These are phyloP conservation scores for Candida palmyrensis DNA, from an alignment of 805 yeast species.

Conservation along the genomic window DNA sequence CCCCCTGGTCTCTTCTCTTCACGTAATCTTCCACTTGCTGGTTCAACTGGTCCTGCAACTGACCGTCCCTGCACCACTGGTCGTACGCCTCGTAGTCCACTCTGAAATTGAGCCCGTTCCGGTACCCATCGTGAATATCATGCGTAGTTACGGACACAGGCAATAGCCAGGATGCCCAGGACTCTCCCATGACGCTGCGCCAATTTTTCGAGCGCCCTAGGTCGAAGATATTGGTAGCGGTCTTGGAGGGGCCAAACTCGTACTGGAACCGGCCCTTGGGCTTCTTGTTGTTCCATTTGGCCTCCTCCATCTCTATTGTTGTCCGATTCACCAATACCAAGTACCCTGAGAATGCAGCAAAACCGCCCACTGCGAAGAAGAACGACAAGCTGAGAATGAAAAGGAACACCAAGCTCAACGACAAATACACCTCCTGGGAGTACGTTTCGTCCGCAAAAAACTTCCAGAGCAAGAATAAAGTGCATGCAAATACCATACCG, in stretches of 20 bases:
- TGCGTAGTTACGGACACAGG: constrained; percentile 40
- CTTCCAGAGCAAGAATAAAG: constrained; percentile 39
- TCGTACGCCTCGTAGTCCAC: constrained; percentile 40
- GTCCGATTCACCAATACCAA: constrained; percentile 64
- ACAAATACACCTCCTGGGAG: constrained; percentile 34
- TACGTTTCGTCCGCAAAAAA: constrained; percentile 44
- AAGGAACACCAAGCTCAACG: constrained; percentile 57
- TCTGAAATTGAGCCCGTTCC: constrained; percentile 49
- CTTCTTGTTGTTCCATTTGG: constrained; percentile 36
- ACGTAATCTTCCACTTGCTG: constrained; percentile 31
- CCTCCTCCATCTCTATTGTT: constrained; percentile 73
- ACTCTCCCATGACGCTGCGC: constrained; percentile 67
- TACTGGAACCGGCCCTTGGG: constrained; percentile 16
- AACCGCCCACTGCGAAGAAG: constrained; percentile 35
- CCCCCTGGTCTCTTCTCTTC: constrained; percentile 5
- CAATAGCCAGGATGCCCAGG: constrained; percentile 62
- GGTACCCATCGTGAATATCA: constrained; percentile 13
- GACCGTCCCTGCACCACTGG: constrained; percentile 34
- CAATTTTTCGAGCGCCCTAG: constrained; percentile 63
- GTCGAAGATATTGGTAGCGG: constrained; percentile 68
- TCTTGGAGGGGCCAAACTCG: constrained; percentile 30
- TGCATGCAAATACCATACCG: constrained; percentile 30
- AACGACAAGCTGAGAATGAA: constrained; percentile 57
- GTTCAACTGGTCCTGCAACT: constrained; percentile 42
- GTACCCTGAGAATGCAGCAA: constrained; percentile 54